Percentiles rank a stretch among this genome's conserved stretches.
Conservation (phyloP, 495 filamentous ascomycete species). For the Evernia prunastri region DNA sequence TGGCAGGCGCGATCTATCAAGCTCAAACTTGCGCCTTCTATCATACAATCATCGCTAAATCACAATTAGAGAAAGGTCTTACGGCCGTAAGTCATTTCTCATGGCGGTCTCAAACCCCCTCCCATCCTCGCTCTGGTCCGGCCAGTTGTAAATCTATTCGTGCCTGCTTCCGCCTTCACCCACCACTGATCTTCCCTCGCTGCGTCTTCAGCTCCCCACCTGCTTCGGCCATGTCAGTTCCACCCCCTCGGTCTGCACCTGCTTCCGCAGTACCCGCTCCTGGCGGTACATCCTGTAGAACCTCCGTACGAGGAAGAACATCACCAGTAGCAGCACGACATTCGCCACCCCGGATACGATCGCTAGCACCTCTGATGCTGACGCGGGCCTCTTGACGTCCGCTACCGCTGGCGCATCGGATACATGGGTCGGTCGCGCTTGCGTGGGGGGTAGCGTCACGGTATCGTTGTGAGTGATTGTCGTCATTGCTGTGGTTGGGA, state of each 20-base stretch:
- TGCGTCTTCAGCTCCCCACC: neutral
- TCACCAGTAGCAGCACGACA: neutral
- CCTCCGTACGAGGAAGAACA: neutral
- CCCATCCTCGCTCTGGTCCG: neutral
- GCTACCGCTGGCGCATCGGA: neutral
- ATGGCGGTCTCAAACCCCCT: neutral
- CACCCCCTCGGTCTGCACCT: conserved; percentile 5
- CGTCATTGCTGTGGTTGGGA: neutral
- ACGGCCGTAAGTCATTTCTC: neutral
- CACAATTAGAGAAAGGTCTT: neutral
- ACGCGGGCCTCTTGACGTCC: neutral
- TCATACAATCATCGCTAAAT: neutral
- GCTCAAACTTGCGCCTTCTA: neutral
- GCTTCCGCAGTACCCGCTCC: conserved; percentile 6
- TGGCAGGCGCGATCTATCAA: too few species aligned
- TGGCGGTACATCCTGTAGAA: conserved; percentile 7
- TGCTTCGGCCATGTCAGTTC: neutral
- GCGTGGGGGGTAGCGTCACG: neutral
- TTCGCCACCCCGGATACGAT: neutral
- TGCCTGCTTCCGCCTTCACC: neutral
- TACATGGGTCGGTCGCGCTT: neutral
- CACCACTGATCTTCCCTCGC: neutral
- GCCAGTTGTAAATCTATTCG: too few species aligned
- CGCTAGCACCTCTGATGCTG: neutral
- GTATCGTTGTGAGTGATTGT: neutral